Evolutionary conservation across 2,329 filamentous ascomycete species (phyloP).

Genomic region (Magnaporthiopsis poae): DNA sequence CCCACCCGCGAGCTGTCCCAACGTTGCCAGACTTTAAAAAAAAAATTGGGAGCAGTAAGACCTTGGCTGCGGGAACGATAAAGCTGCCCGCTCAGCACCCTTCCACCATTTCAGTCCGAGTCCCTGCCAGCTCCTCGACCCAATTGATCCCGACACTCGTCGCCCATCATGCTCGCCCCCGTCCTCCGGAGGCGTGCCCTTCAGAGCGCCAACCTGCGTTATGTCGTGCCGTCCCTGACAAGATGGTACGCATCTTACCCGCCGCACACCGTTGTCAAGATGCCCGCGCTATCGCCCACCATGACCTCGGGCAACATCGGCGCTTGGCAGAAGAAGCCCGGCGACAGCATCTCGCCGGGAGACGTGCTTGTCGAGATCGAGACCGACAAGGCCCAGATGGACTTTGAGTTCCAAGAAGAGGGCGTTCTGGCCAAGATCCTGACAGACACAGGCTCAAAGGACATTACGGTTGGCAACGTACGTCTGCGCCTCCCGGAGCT

Average conservation of each 20-base stretch:
- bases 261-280: conserved; percentile 87
- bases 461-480: conserved; percentile 88
- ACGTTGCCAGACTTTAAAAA: conserved; percentile 1
- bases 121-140: background rate
- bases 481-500: conserved; percentile 31
- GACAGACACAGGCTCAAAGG: conserved; percentile 86
- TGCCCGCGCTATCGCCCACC: conserved; percentile 95
- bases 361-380: conserved; percentile 97
- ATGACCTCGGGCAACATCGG: conserved; percentile 97
- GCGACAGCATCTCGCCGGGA: conserved; percentile 76
- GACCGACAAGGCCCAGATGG: conserved; percentile 99
- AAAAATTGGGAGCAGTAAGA: conserved; percentile 8
- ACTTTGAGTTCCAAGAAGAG: conserved; percentile 99
- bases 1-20: conserved; percentile 1
- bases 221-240: conserved; percentile 43
- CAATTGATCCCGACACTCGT: background rate
- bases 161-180: conserved; percentile 49
- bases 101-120: background rate
- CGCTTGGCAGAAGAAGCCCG: conserved; percentile 92
- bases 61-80: background rate
- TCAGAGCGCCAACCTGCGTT: conserved; percentile 40
- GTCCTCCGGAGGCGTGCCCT: conserved; percentile 54
- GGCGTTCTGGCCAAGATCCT: conserved; percentile 90
- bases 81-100: background rate
- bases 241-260: conserved; percentile 76